Conservation (phyloP, 495 filamentous ascomycete genomes). For the Annulohypoxylon maeteangense region DNA sequence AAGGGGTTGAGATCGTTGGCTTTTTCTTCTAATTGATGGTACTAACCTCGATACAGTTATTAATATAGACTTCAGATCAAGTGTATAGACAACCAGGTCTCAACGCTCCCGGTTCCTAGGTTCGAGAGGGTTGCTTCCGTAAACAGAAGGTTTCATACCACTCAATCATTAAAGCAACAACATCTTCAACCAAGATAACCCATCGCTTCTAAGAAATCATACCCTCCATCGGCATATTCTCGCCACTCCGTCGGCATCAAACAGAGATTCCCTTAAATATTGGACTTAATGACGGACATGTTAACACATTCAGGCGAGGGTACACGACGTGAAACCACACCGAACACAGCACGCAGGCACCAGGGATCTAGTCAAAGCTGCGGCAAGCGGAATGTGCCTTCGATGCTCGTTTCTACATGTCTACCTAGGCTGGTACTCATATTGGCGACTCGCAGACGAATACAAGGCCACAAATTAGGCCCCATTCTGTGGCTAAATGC, state of each 20-base stretch:
- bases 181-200: constrained; percentile 23
- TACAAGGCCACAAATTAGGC: constrained; percentile 29
- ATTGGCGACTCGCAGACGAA: constrained; percentile 3
- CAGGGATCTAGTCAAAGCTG: constrained; percentile 2
- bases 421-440: background rate
- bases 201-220: constrained; percentile 34
- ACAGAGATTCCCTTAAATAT: constrained; percentile 4
- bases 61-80: constrained; percentile 29
- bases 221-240: constrained; percentile 44
- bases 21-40: background rate
- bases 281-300: background rate
- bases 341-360: constrained; percentile 1
- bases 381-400: constrained; percentile 4
- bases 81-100: constrained; percentile 18
- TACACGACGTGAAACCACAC: constrained; percentile 28
- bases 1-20: background rate
- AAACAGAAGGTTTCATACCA: constrained; percentile 44
- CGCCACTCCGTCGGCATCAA: constrained; percentile 41
- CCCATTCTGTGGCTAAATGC: constrained; percentile 36
- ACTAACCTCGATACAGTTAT: constrained; percentile 23
- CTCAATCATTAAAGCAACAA: constrained; percentile 15
- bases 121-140: constrained; percentile 25
- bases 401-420: constrained; percentile 2
- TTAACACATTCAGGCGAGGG: constrained; percentile 9
- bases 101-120: background rate